phyloP scores from a whole-genome alignment of 495 filamentous ascomycete species.

The Lophiotrema nucula region DNA sequence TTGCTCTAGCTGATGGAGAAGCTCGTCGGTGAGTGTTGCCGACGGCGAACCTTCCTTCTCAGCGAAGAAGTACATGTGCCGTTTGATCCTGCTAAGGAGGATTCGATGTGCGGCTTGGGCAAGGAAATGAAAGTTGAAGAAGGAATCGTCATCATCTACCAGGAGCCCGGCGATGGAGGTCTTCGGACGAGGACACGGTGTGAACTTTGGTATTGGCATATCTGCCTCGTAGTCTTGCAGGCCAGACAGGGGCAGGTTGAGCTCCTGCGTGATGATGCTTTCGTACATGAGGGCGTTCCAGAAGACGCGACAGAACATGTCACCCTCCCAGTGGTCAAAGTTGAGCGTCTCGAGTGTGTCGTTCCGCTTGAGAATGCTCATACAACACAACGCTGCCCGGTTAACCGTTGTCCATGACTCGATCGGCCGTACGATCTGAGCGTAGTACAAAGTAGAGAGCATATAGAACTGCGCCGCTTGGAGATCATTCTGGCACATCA shows the following conservation, averaged over 20 bases:
- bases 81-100: constrained; percentile 26
- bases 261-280: constrained; percentile 32
- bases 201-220: constrained; percentile 32
- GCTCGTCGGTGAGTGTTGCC: constrained; percentile 18
- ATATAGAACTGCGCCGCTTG: constrained; percentile 27
- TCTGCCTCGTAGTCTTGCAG: constrained; percentile 28
- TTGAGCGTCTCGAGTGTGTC: constrained; percentile 24
- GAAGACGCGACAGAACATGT: constrained; percentile 31
- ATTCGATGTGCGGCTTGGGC: constrained; percentile 31
- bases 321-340: constrained; percentile 31
- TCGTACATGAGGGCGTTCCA: constrained; percentile 36
- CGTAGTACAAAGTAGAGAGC: constrained; percentile 31
- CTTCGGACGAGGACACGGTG: constrained; percentile 19
- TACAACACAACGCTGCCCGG: constrained; percentile 28
- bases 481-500: constrained; percentile 29
- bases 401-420: constrained; percentile 34
- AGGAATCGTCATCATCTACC: constrained; percentile 25
- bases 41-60: constrained; percentile 21
- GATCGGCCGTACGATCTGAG: constrained; percentile 30
- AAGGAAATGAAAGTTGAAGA: constrained; percentile 35
- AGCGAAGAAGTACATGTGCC: constrained; percentile 23
- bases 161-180: constrained; percentile 15
- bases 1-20: constrained; percentile 34
- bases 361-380: constrained; percentile 22
- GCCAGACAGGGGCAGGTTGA: constrained; percentile 25